These are phyloP conservation scores for Stevia rebaudiana DNA, from an alignment of 140 eudicot genomes.

Conservation along the genomic window DNA sequence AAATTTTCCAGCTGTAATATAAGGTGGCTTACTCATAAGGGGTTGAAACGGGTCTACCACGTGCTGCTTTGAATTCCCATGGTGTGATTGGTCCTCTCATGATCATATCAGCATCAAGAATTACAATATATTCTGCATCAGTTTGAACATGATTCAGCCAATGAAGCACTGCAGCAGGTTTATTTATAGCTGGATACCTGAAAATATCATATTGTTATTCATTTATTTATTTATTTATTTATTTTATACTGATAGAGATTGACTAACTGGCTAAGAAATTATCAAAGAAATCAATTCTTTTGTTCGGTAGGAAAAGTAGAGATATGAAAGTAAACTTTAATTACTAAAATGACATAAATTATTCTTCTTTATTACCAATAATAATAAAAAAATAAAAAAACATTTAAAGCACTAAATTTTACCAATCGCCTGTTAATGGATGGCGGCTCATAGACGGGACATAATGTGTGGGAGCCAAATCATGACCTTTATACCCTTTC, in stretches of 20 bases:
- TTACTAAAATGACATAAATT: not conserved
- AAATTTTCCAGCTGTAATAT: not conserved
- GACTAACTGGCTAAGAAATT: not conserved
- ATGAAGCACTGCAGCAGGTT: constrained; percentile 95
- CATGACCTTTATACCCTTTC: constrained; percentile 73
- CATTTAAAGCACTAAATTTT: constrained; percentile 16
- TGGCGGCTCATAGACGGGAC: constrained; percentile 97
- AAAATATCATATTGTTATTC: constrained; percentile 19
- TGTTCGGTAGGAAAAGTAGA: not conserved
- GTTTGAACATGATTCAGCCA: constrained; percentile 81
- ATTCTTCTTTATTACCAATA: not conserved
- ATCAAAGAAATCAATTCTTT: not conserved
- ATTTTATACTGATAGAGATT: not conserved
- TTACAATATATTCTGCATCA: constrained; percentile 85
- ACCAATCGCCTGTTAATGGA: constrained; percentile 93
- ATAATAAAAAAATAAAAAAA: not conserved
- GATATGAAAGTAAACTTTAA: not conserved
- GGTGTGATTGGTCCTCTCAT: constrained; percentile 96
- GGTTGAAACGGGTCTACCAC: constrained; percentile 86
- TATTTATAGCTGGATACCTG: constrained; percentile 97
- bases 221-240: no score
- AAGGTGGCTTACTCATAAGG: constrained; percentile 75
- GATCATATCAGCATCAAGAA: constrained; percentile 94
- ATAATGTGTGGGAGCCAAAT: constrained; percentile 91
- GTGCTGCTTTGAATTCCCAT: constrained; percentile 88